phyloP scores from a whole-genome alignment of 192 early-diverging fungal genomes.

The Coemansia sp. region DNA sequence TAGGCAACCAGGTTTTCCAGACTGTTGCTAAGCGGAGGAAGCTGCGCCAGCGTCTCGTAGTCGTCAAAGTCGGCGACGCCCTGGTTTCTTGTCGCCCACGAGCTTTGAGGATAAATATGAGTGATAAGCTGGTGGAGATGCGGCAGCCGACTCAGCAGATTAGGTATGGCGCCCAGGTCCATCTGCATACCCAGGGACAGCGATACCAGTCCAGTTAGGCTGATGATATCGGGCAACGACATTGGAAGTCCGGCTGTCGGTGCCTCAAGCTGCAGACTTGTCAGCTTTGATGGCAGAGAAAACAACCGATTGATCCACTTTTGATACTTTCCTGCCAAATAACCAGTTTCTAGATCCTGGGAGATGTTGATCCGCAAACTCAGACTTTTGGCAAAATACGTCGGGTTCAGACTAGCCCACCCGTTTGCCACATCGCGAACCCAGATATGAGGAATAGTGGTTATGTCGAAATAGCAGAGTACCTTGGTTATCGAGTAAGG shows the following conservation, averaged over 20 bases:
- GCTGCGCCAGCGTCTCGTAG: conserved; percentile 11
- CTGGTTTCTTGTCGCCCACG: conserved; percentile 13
- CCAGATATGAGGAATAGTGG: conserved; percentile 24
- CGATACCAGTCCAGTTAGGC: conserved; percentile 14
- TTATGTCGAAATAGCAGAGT: conserved; percentile 28
- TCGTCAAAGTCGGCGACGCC: conserved; percentile 20
- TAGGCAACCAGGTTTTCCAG: conserved; percentile 25
- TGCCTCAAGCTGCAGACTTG: conserved; percentile 32
- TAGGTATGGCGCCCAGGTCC: conserved; percentile 33
- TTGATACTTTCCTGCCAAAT: conserved; percentile 19
- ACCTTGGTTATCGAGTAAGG: conserved; percentile 21
- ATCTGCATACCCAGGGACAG: conserved; percentile 41
- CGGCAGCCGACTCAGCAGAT: conserved; percentile 28
- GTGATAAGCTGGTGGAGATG: conserved; percentile 22
- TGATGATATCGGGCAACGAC: conserved; percentile 40
- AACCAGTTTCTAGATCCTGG: background rate
- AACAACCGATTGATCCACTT: conserved; percentile 41
- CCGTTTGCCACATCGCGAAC: conserved; percentile 30
- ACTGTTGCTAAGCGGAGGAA: conserved; percentile 33
- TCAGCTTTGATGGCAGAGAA: conserved; percentile 24
- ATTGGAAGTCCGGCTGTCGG: conserved; percentile 9
- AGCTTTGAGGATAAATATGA: conserved; percentile 31
- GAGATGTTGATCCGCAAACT: conserved; percentile 28
- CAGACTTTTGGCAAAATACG: conserved; percentile 1
- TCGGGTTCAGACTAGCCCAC: conserved; percentile 9